A percentile compares a stretch with the other conserved stretches of the same genome.
These are phyloP conservation scores for Heliamphora pulchella DNA, from an alignment of 179 eudicot species.

Conservation along the genomic window DNA sequence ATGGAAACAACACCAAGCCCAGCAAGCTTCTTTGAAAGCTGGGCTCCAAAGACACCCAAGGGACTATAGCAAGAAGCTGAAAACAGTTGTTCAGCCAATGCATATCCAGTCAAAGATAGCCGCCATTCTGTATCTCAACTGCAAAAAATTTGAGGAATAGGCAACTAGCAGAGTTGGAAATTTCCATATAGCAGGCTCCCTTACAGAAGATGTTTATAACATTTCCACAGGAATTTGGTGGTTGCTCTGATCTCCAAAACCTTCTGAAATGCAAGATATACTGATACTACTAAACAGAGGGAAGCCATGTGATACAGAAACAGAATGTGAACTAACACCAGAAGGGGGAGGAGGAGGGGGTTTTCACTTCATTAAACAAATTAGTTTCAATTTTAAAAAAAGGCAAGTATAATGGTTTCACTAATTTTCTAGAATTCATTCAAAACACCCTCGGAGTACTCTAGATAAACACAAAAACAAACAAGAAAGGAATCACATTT, in stretches of 20 bases:
- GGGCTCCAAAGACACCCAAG: not conserved
- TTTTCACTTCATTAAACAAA: not conserved
- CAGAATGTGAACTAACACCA: not conserved
- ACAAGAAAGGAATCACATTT: not conserved
- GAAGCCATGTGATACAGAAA: not conserved
- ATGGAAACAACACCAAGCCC: not conserved
- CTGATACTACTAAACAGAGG: not conserved
- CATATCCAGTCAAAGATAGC: not conserved
- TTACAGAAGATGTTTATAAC: not conserved
- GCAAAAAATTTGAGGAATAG: not conserved
- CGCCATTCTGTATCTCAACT: not conserved
- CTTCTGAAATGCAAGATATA: not conserved
- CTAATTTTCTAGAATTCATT: not conserved
- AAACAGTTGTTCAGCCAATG: constrained; percentile 2
- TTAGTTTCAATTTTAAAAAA: too few relatives aligned
- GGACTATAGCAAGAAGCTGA: not conserved
- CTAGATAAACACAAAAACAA: not conserved
- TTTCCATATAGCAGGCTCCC: not conserved
- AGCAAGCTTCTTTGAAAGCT: constrained; percentile 5
- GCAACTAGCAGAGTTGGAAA: not conserved
- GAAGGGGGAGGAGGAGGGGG: too few relatives aligned
- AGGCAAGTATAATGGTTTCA: not conserved
- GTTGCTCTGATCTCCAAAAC: not conserved
- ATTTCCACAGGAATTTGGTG: not conserved
- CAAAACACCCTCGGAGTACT: not conserved